A percentile compares a stretch with the other conserved stretches of the same genome.
Evolutionary conservation across 176 grass and related monocot species (phyloP).

Genomic region (Oryza glumipatula): DNA sequence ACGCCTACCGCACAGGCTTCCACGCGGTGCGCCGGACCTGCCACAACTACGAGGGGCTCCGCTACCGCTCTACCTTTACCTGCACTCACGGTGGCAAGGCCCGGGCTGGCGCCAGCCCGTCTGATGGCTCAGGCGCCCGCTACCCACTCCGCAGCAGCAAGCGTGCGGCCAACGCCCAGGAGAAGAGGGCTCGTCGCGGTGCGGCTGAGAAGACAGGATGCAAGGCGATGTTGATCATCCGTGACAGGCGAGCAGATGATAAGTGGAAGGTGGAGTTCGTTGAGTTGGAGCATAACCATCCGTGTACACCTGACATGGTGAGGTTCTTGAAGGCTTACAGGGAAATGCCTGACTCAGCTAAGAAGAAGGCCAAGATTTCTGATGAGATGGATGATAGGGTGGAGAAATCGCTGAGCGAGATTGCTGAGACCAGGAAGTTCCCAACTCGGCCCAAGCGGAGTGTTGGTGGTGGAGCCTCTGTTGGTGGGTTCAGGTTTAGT

Average conservation of each 20-base stretch:
- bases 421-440: slow-evolving; percentile 62
- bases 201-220: slow-evolving; percentile 67
- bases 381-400: slow-evolving; percentile 58
- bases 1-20: slow-evolving; percentile 74
- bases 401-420: slow-evolving; percentile 57
- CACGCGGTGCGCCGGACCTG: slow-evolving; percentile 71
- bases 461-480: slow-evolving; percentile 29
- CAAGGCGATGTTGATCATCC: slow-evolving; percentile 67
- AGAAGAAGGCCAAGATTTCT: slow-evolving; percentile 60
- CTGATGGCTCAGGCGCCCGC: slow-evolving; percentile 25
- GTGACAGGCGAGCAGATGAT: slow-evolving; percentile 55
- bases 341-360: slow-evolving; percentile 66
- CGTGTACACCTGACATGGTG: slow-evolving; percentile 77
- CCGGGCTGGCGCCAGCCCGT: background rate
- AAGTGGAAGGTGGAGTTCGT: slow-evolving; percentile 82
- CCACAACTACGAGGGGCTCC: slow-evolving; percentile 78
- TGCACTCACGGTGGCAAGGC: slow-evolving; percentile 70
- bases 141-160: slow-evolving; percentile 55
- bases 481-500: slow-evolving; percentile 38
- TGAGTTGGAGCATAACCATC: slow-evolving; percentile 81
- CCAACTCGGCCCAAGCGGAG: slow-evolving; percentile 54
- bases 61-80: slow-evolving; percentile 82
- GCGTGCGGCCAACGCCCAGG: slow-evolving; percentile 22
- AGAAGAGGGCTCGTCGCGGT: slow-evolving; percentile 45
- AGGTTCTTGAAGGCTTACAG: slow-evolving; percentile 82